Evolutionary conservation across 2,329 filamentous ascomycete genomes (phyloP).

Genomic region (Fusarium albosuccineum): DNA sequence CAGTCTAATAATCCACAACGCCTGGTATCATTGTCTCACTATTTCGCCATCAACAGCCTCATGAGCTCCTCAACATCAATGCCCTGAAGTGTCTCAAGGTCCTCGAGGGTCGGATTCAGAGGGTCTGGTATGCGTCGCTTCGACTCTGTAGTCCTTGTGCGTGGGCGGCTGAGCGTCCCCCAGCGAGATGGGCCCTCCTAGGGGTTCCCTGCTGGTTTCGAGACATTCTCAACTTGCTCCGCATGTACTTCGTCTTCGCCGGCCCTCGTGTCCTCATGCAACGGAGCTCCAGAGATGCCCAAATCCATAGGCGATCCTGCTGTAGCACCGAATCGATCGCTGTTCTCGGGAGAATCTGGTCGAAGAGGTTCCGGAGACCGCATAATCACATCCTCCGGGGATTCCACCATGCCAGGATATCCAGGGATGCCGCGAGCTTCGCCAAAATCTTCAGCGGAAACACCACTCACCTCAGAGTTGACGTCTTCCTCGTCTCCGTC

Average conservation of each 20-base stretch:
- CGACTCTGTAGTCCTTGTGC: conserved; percentile 14
- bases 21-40: conserved; percentile 42
- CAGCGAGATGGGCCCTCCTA: conserved; percentile 38
- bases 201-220: conserved; percentile 32
- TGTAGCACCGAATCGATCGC: conserved; percentile 30
- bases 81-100: conserved; percentile 47
- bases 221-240: conserved; percentile 41
- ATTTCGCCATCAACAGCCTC: conserved; percentile 39
- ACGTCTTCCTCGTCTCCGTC: conserved; percentile 85
- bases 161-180: conserved; percentile 31
- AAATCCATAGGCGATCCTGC: conserved; percentile 43
- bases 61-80: conserved; percentile 47
- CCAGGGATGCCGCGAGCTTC: conserved; percentile 45
- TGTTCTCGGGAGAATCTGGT: conserved; percentile 39
- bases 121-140: conserved; percentile 14
- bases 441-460: conserved; percentile 51
- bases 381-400: conserved; percentile 50
- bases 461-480: conserved; percentile 72
- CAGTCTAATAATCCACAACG: conserved; percentile 40
- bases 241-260: conserved; percentile 33
- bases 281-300: conserved; percentile 21
- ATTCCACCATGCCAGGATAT: conserved; percentile 45
- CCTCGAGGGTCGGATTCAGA: conserved; percentile 32
- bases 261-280: conserved; percentile 9
- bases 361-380: conserved; percentile 48